Conservation (phyloP, 2,329 filamentous ascomycete genomes). For the Scorias spongiosa region DNA sequence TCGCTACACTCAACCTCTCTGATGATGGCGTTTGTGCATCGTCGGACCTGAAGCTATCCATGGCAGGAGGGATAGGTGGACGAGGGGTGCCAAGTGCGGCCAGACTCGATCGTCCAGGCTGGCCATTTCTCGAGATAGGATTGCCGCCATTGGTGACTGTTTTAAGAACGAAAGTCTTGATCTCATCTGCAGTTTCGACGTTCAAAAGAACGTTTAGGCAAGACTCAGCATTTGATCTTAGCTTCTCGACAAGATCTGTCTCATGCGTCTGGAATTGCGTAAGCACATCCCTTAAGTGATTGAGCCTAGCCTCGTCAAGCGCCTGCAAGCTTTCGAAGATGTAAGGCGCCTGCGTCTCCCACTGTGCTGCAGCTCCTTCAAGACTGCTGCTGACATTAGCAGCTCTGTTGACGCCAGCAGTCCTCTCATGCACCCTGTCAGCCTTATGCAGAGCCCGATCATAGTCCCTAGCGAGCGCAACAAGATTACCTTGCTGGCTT, state of each 20-base stretch:
- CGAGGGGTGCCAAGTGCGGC: not conserved
- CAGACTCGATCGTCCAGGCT: constrained; percentile 1
- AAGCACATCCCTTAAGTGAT: constrained; percentile 76
- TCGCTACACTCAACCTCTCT: not conserved
- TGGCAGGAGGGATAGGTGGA: not conserved
- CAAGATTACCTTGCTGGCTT: constrained; percentile 67
- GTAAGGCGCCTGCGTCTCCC: constrained; percentile 88
- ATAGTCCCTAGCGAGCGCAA: constrained; percentile 67
- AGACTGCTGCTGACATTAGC: constrained; percentile 58
- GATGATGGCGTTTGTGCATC: not conserved
- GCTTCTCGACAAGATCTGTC: constrained; percentile 68
- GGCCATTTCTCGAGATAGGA: constrained; percentile 3
- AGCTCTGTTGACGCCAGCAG: constrained; percentile 61
- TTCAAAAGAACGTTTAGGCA: constrained; percentile 73
- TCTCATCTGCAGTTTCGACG: constrained; percentile 74
- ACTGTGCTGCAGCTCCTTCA: constrained; percentile 66
- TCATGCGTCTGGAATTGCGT: constrained; percentile 92
- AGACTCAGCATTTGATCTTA: constrained; percentile 57
- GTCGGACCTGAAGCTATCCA: not conserved
- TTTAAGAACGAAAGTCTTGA: constrained; percentile 50
- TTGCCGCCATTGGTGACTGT: constrained; percentile 17
- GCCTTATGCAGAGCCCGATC: constrained; percentile 70
- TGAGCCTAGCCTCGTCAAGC: constrained; percentile 74
- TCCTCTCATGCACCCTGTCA: constrained; percentile 73
- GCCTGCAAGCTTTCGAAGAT: constrained; percentile 88